phyloP scores from a whole-genome alignment of 2,329 filamentous ascomycete species.

The Penicillium glabrum region DNA sequence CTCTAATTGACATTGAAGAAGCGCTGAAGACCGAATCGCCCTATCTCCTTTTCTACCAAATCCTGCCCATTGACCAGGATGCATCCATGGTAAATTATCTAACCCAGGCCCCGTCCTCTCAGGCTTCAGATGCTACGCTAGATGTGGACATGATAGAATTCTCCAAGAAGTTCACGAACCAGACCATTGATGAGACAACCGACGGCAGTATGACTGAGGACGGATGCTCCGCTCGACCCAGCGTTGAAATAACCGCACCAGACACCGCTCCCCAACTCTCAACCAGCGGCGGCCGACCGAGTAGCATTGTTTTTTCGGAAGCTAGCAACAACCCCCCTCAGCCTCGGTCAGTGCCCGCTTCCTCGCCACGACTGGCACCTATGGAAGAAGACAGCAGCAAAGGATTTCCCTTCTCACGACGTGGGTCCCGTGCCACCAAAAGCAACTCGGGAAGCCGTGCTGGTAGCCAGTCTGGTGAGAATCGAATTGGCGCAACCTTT shows the following conservation, averaged over 20 bases:
- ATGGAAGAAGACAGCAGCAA: conserved; percentile 25
- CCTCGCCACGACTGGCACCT: conserved; percentile 24
- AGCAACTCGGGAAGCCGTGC: conserved; percentile 37
- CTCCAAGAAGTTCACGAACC: conserved; percentile 17
- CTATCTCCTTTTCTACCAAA: conserved; percentile 93
- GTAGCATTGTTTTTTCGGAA: conserved; percentile 31
- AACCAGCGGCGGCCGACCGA: conserved; percentile 20
- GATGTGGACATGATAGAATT: conserved; percentile 22
- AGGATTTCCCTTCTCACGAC: conserved; percentile 28
- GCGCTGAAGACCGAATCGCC: conserved; percentile 84
- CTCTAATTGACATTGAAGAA: conserved; percentile 72
- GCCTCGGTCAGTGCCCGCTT: conserved; percentile 24
- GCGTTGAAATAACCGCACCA: conserved; percentile 38
- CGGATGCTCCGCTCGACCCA: conserved; percentile 32
- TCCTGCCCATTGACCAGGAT: conserved; percentile 79
- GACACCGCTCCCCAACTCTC: conserved; percentile 20
- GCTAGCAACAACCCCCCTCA: conserved; percentile 1
- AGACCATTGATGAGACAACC: conserved; percentile 13
- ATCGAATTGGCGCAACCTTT: conserved; percentile 35
- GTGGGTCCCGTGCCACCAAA: conserved; percentile 28
- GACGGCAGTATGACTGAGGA: conserved; percentile 23
- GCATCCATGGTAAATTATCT: conserved; percentile 34
- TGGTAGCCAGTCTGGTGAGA: conserved; percentile 37
- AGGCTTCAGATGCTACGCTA: conserved; percentile 24
- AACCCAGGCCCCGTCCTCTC: conserved; percentile 35